Evolutionary conservation across 768 basidiomycete species (phyloP).

Genomic region (Lentinula lateritia): DNA sequence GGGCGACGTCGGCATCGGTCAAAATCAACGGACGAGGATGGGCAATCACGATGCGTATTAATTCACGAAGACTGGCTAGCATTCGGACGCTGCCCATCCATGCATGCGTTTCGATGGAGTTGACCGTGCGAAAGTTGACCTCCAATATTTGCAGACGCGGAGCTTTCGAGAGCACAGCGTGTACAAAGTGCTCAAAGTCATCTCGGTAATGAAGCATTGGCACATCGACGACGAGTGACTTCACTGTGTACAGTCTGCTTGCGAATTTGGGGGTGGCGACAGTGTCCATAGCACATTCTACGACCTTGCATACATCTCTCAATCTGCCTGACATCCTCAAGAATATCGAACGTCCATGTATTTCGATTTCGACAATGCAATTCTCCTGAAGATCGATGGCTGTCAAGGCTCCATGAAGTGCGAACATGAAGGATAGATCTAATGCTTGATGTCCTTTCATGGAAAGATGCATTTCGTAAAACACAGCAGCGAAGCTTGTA

Average conservation of each 20-base stretch:
- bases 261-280: background rate
- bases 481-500: background rate
- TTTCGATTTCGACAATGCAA: background rate
- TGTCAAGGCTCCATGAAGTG: background rate
- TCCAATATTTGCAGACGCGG: background rate
- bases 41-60: background rate
- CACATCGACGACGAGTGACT: background rate
- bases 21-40: slow-evolving; percentile 1
- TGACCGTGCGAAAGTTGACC: background rate
- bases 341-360: background rate
- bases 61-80: background rate
- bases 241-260: background rate
- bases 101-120: background rate
- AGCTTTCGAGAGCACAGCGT: background rate
- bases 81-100: background rate
- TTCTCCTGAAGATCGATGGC: background rate
- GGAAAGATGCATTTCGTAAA: background rate
- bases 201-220: background rate
- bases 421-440: background rate
- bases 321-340: background rate
- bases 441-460: background rate
- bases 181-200: background rate
- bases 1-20: background rate
- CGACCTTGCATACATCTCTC: background rate
- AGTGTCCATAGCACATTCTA: background rate